These are phyloP conservation scores for Coffea eugenioides DNA, from an alignment of 257 asterid genomes.

Conservation along the genomic window DNA sequence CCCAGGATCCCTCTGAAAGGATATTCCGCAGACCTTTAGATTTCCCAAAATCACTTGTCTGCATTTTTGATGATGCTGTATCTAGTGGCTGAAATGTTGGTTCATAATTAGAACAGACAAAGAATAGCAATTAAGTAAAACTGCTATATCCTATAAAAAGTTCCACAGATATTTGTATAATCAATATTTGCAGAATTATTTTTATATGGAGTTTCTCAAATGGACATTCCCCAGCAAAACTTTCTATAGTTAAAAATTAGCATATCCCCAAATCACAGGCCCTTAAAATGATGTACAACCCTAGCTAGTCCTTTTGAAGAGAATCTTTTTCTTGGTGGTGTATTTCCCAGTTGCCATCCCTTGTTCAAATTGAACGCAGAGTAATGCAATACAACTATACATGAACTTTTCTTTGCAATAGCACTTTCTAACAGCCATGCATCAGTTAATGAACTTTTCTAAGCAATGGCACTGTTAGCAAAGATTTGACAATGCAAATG, in stretches of 20 bases:
- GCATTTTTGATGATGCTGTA: constrained; percentile 95
- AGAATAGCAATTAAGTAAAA: background rate
- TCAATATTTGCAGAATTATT: background rate
- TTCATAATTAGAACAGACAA: constrained; percentile 21
- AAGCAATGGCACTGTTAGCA: background rate
- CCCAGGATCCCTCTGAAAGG: constrained; percentile 79
- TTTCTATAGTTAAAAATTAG: background rate
- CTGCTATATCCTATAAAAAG: background rate
- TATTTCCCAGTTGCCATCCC: background rate
- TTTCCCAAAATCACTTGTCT: constrained; percentile 85
- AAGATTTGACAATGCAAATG: background rate
- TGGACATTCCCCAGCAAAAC: background rate
- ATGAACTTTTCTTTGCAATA: too few relatives aligned
- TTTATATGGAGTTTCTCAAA: background rate
- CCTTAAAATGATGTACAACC: background rate
- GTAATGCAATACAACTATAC: background rate
- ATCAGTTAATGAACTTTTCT: too few relatives aligned
- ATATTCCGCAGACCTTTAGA: constrained; percentile 79
- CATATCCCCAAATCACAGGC: background rate
- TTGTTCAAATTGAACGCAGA: background rate
- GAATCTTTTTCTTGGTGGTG: too few relatives aligned
- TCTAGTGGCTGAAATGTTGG: constrained; percentile 75
- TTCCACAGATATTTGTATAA: background rate
- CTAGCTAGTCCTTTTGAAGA: background rate
- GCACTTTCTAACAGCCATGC: background rate